Evolutionary conservation across 2,329 filamentous ascomycete genomes (phyloP).

Genomic region (Epichloe aotearoae): DNA sequence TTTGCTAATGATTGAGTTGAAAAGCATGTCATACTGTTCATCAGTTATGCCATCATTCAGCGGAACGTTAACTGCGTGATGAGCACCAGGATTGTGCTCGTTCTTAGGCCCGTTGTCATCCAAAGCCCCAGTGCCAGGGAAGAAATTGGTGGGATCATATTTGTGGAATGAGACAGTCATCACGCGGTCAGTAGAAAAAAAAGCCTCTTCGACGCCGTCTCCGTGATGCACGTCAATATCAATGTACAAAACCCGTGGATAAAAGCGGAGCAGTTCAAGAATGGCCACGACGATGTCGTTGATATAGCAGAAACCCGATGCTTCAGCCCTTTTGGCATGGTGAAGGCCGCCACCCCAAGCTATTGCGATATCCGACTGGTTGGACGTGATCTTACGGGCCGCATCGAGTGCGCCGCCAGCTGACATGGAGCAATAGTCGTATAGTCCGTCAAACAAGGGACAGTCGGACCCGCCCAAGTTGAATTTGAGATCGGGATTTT

Average conservation of each 20-base stretch:
- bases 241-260: constrained; percentile 83
- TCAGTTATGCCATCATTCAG: constrained; percentile 86
- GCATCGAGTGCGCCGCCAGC: constrained; percentile 84
- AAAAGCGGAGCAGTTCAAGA: constrained; percentile 68
- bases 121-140: constrained; percentile 79
- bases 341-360: constrained; percentile 96
- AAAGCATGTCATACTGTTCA: constrained; percentile 75
- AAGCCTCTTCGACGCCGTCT: constrained; percentile 82
- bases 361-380: constrained; percentile 88
- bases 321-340: constrained; percentile 88
- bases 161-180: constrained; percentile 96
- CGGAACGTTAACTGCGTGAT: constrained; percentile 83
- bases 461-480: constrained; percentile 88
- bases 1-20: constrained; percentile 65
- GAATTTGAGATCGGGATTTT: constrained; percentile 55
- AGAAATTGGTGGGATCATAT: constrained; percentile 73
- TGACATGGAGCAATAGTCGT: constrained; percentile 89
- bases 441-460: constrained; percentile 90
- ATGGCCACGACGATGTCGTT: constrained; percentile 96
- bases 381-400: constrained; percentile 72
- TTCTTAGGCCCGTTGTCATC: constrained; percentile 74
- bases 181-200: constrained; percentile 77
- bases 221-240: constrained; percentile 90
- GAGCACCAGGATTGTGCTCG: constrained; percentile 74
- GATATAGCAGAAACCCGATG: constrained; percentile 95